Conservation (phyloP, 192 early-diverging fungal species). For the Mortierella alpina region DNA sequence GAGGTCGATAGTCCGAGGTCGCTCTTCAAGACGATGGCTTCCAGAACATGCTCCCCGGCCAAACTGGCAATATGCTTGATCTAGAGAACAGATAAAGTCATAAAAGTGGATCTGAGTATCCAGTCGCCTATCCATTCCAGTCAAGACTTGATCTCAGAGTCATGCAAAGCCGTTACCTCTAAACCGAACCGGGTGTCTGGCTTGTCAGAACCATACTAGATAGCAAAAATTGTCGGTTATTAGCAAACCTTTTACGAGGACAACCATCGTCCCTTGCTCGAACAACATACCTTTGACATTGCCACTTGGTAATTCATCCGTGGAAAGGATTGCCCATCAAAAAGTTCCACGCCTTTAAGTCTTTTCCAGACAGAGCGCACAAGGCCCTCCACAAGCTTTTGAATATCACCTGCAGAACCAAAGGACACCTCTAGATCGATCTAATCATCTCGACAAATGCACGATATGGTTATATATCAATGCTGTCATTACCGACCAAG, state of each 20-base stretch:
- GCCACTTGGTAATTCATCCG: conserved; percentile 86
- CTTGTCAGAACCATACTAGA: conserved; percentile 89
- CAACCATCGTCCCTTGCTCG: not conserved
- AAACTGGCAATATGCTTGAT: conserved; percentile 43
- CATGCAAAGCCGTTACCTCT: conserved; percentile 58
- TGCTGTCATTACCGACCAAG: not conserved
- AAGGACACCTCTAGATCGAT: conserved; percentile 94
- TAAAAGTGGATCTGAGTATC: not conserved
- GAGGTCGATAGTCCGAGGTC: conserved; percentile 46
- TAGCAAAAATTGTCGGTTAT: not conserved
- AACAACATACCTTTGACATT: conserved; percentile 67
- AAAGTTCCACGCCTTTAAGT: conserved; percentile 63
- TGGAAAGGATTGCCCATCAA: conserved; percentile 64
- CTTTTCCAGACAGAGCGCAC: conserved; percentile 73
- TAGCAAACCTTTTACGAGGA: not conserved
- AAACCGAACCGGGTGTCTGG: conserved; percentile 88
- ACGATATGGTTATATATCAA: not conserved
- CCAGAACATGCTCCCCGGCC: conserved; percentile 45
- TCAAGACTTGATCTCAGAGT: not conserved
- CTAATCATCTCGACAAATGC: conserved; percentile 42
- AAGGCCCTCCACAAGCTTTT: conserved; percentile 77
- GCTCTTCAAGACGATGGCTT: conserved; percentile 64
- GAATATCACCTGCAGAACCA: conserved; percentile 77
- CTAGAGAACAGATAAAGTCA: conserved; percentile 17
- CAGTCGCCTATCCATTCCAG: not conserved